Evolutionary conservation across 2,329 filamentous ascomycete species (phyloP).

Genomic region (Alternaria sp.): DNA sequence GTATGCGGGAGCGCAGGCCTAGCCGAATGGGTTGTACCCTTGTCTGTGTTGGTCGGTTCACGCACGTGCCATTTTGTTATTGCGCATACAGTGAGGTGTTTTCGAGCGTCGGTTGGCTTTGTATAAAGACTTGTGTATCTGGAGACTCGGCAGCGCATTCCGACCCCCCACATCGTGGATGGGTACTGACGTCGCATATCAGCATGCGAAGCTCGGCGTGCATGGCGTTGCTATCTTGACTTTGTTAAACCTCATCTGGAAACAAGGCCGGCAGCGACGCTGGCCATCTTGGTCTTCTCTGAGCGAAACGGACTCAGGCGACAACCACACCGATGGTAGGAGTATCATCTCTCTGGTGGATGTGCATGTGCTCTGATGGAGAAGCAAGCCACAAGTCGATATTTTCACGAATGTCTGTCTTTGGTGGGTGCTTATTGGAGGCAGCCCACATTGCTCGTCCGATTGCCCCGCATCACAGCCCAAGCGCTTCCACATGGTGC

Average conservation of each 20-base stretch:
- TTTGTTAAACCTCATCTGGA: constrained; percentile 29
- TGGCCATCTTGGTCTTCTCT: background rate
- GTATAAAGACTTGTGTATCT: background rate
- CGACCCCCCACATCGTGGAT: constrained; percentile 7
- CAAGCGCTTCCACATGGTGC: background rate
- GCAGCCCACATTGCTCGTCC: background rate
- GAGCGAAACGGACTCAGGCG: background rate
- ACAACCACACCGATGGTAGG: background rate
- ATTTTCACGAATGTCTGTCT: constrained; percentile 3
- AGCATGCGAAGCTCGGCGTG: background rate
- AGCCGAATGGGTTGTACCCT: constrained; percentile 6
- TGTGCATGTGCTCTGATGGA: constrained; percentile 18
- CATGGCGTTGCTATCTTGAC: constrained; percentile 5
- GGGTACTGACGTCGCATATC: background rate
- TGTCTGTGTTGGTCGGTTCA: background rate
- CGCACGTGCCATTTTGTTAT: background rate
- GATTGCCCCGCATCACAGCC: constrained; percentile 22
- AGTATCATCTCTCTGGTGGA: background rate
- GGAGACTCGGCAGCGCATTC: constrained; percentile 16
- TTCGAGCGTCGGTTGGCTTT: background rate
- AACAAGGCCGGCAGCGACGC: constrained; percentile 30
- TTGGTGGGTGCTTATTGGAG: constrained; percentile 14
- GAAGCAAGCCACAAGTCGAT: constrained; percentile 19
- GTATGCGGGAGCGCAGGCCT: constrained; percentile 4
- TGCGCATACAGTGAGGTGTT: background rate